A percentile compares a stretch with the other conserved stretches of the same genome.
Conservation (phyloP, 257 asterid genomes). For the Solanum appendiculatum region DNA sequence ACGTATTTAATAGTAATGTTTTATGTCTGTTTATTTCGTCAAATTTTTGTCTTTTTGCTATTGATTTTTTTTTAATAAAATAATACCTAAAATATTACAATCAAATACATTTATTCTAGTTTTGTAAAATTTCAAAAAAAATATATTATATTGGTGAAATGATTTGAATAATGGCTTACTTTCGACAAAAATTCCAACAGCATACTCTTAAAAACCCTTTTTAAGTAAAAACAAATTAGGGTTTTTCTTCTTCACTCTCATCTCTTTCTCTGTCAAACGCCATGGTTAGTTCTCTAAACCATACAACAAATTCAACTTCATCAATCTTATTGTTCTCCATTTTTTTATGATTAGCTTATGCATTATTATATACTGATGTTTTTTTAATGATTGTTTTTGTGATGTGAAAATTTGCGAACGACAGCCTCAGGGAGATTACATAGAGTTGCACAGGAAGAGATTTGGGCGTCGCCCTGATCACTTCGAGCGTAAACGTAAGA, state of each 20-base stretch:
- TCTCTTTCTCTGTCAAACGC: neutral
- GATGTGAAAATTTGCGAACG: neutral
- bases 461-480: slow-evolving; percentile 85
- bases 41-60: too few species aligned
- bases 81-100: too few species aligned
- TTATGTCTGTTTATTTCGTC: too few species aligned
- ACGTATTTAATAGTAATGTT: too few species aligned
- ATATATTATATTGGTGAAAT: too few species aligned
- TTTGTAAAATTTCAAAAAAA: too few species aligned
- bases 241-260: neutral
- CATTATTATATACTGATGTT: neutral
- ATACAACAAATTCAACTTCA: neutral
- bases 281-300: neutral
- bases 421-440: slow-evolving; percentile 99
- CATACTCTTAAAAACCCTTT: neutral
- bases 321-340: neutral
- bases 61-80: too few species aligned
- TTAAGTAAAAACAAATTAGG: neutral
- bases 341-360: too few species aligned
- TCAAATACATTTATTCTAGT: too few species aligned
- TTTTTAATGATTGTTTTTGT: neutral
- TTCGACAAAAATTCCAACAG: too few species aligned
- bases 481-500: slow-evolving; percentile 89
- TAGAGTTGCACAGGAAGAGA: slow-evolving; percentile 81
- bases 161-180: too few species aligned